Conservation (phyloP, 2,329 filamentous ascomycete genomes). For the Myriosclerotinia duriaeana region DNA sequence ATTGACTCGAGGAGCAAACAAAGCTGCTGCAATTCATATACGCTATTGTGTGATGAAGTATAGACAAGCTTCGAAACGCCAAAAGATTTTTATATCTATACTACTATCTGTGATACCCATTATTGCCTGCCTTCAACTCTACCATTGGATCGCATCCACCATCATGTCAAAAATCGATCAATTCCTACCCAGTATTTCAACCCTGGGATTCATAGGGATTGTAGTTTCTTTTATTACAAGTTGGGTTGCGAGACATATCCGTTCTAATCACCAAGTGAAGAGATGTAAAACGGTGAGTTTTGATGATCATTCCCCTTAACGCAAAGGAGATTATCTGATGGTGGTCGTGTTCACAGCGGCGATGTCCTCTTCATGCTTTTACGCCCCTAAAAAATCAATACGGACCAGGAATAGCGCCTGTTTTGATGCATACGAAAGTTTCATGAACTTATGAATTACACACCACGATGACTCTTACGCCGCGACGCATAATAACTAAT, state of each 20-base stretch:
- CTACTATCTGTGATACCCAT: background rate
- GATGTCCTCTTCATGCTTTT: conserved; percentile 14
- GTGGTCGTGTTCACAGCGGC: conserved; percentile 5
- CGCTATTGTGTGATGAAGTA: background rate
- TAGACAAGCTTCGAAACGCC: background rate
- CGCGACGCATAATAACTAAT: background rate
- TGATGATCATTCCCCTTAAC: background rate
- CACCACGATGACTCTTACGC: background rate
- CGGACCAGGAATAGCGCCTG: background rate
- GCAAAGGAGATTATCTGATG: background rate
- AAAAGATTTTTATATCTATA: background rate
- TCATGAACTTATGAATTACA: background rate
- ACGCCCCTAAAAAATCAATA: background rate
- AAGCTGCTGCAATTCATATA: background rate
- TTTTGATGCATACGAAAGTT: background rate
- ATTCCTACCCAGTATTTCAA: conserved; percentile 25
- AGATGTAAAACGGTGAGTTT: conserved; percentile 11
- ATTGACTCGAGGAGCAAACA: background rate
- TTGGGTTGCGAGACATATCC: conserved; percentile 30
- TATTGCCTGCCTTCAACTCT: background rate
- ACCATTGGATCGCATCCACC: background rate
- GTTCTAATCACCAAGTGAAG: background rate
- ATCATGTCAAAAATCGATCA: background rate
- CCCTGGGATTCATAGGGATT: conserved; percentile 32
- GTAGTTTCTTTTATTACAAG: conserved; percentile 29